These are phyloP conservation scores for Penicillium parvum DNA, from an alignment of 495 filamentous ascomycete species.

Conservation along the genomic window DNA sequence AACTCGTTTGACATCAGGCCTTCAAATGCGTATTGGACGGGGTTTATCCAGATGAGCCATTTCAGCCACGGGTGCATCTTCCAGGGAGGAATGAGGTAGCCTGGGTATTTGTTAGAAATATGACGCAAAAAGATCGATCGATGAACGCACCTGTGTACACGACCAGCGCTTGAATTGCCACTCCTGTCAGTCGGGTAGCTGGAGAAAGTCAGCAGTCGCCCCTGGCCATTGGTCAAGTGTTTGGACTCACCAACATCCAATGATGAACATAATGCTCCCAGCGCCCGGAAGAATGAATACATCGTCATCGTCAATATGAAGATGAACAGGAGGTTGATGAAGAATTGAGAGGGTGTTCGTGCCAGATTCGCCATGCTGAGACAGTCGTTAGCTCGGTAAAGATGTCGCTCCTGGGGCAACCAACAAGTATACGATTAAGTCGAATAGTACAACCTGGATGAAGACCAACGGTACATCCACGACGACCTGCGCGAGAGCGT, in stretches of 20 bases:
- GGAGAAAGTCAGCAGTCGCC: neutral
- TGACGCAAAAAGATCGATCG: neutral
- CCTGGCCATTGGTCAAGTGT: neutral
- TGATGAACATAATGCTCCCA: conserved; percentile 60
- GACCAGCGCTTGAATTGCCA: conserved; percentile 58
- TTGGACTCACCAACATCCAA: conserved; percentile 50
- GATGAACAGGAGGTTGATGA: conserved; percentile 65
- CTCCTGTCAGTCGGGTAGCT: conserved; percentile 62
- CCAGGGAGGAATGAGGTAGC: conserved; percentile 67
- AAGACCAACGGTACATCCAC: conserved; percentile 71
- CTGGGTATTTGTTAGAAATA: conserved; percentile 23
- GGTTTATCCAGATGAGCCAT: conserved; percentile 76
- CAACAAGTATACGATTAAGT: conserved; percentile 71
- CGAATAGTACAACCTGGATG: conserved; percentile 65
- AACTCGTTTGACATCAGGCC: conserved; percentile 60
- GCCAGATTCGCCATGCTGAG: conserved; percentile 55
- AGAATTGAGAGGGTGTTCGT: conserved; percentile 73
- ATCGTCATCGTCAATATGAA: conserved; percentile 65
- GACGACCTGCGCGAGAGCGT: conserved; percentile 69
- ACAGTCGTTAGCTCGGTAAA: conserved; percentile 11
- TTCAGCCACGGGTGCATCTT: conserved; percentile 78
- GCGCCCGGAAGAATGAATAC: conserved; percentile 73
- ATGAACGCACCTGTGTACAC: conserved; percentile 59
- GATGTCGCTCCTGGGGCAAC: neutral
- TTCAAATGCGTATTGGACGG: conserved; percentile 71